Base-by-base conservation (phyloP, 345 rosid species). In the Stellera chamaejasme region DNA sequence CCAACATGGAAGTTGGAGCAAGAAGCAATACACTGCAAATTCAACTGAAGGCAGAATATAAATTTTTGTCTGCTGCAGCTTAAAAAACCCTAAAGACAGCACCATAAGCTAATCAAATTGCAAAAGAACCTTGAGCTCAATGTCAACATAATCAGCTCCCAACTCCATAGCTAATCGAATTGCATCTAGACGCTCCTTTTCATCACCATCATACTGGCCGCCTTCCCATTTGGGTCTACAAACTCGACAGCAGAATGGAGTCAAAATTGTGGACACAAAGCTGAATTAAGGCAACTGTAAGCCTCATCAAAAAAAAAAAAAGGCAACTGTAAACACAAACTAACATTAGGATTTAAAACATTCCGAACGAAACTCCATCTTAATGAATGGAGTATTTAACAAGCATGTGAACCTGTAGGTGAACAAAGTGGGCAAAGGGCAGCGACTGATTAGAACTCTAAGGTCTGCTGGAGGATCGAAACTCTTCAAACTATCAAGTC, bases 221-320 rank as follows among this genome's bases (percentile, higher is more conserved):
- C 95, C 98, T 74, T 92, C 98, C 98, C 98, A 88, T 57, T 61
- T 82, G 49, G 97, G 97, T 62, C 98, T 92, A 69, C 0, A 67
- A 10, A 52, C 58, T 52, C 50, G 61, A 41, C 50, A 62, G 50
- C 52, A 66, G 39, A 16, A 25, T 43, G 47, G 56, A 36, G 7
- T 47, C 60, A 61, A 19, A 57, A 12, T 61, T 50, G 32, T 13
- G 13, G 32, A 57, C 39, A 32, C 39, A 32, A 32, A 32, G 7
- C 39, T 32, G 39, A 3, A 19, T 19, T 19, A 19, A 19, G 23
- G 23, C 23, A 19, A 19, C 23, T 19, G 23, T 19, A 19, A 32
- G 39, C 36, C 36, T n/a, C 36, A 28, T n/a, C n/a, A n/a, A n/a
- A n/a, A n/a, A n/a, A n/a, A n/a, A n/a, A n/a, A n/a, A n/a, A n/a